phyloP scores from a whole-genome alignment of 768 basidiomycete species.

The Dictyophora rubrovolvata region DNA sequence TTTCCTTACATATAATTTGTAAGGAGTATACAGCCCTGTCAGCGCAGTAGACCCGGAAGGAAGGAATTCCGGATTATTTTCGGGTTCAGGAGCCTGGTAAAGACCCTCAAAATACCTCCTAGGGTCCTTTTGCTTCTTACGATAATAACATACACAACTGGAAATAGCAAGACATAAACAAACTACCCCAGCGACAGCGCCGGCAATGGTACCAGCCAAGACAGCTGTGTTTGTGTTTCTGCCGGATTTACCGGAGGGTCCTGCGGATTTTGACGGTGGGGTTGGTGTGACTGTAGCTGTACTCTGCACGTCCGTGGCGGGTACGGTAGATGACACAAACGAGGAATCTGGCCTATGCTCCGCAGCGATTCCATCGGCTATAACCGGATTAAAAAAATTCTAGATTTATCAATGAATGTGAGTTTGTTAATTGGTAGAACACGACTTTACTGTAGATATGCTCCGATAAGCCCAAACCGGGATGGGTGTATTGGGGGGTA shows the following conservation, averaged over 20 bases:
- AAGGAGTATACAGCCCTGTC: neutral
- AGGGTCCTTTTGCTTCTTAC: neutral
- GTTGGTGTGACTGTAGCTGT: neutral
- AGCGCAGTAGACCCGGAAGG: neutral
- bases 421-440: constrained; percentile 6
- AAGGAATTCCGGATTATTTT: neutral
- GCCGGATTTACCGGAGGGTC: neutral
- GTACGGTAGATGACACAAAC: neutral
- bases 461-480: constrained; percentile 58
- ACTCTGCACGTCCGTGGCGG: neutral
- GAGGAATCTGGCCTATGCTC: neutral
- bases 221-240: neutral
- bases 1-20: neutral
- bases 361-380: neutral
- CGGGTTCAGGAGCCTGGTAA: neutral
- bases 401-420: neutral
- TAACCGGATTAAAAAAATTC: neutral
- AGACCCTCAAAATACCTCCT: neutral
- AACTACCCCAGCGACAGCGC: neutral
- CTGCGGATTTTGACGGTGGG: neutral
- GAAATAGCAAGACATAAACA: neutral
- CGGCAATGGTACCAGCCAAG: neutral
- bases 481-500: constrained; percentile 40
- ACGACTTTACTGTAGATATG: constrained; percentile 30
- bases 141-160: neutral